Evolutionary conservation across 1,284 basidiomycete genomes (phyloP).

Genomic region (Ustilago trichophora): DNA sequence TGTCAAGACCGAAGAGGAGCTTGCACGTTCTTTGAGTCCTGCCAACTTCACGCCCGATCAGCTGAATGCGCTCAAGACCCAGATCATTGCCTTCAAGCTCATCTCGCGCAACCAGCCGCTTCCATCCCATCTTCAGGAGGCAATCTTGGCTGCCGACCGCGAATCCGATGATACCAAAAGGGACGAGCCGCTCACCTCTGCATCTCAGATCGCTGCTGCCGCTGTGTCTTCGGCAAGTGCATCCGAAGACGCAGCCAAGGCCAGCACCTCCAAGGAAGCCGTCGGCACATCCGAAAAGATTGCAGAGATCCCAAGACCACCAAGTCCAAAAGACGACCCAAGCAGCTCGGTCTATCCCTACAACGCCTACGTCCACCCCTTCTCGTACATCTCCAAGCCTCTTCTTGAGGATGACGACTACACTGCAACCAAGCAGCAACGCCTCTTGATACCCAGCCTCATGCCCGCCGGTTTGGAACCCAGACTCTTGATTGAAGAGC

Average conservation of each 20-base stretch:
- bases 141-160: conserved; percentile 70
- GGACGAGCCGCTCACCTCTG: conserved; percentile 71
- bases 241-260: conserved; percentile 69
- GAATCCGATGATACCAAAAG: conserved; percentile 69
- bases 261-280: conserved; percentile 22
- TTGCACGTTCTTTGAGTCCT: conserved; percentile 40
- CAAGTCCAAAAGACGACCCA: conserved; percentile 72
- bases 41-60: conserved; percentile 76
- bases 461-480: conserved; percentile 95
- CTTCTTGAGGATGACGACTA: conserved; percentile 51
- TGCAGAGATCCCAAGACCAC: conserved; percentile 49
- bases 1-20: conserved; percentile 40
- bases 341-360: conserved; percentile 89
- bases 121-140: conserved; percentile 80
- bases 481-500: conserved; percentile 86
- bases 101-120: conserved; percentile 81
- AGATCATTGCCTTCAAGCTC: conserved; percentile 89
- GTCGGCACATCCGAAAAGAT: conserved; percentile 42
- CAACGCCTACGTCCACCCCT: conserved; percentile 90
- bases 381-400: conserved; percentile 70
- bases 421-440: conserved; percentile 76
- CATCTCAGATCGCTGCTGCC: conserved; percentile 81
- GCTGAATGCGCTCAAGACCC: conserved; percentile 82
- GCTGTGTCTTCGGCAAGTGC: conserved; percentile 70
- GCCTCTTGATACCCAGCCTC: conserved; percentile 84